A percentile compares a stretch with the other conserved stretches of the same genome.
These are phyloP conservation scores for Colletotrichum orchidophilum DNA, from an alignment of 2,329 filamentous ascomycete species.

Conservation along the genomic window DNA sequence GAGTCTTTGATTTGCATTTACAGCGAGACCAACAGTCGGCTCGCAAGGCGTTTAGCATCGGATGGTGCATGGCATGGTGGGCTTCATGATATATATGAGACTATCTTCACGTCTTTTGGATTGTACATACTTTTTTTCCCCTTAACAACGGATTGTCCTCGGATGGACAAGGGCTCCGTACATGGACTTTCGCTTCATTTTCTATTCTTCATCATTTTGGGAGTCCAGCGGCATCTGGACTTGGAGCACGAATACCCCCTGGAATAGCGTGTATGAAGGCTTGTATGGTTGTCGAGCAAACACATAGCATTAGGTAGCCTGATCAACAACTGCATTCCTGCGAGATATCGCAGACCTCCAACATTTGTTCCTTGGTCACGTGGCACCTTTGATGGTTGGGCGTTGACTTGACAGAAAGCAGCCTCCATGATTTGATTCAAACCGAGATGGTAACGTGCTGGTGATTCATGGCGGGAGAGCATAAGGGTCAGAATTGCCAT, in stretches of 20 bases:
- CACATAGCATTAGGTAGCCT: constrained; percentile 34
- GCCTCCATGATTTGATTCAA: too few species aligned
- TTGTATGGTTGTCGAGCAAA: constrained; percentile 32
- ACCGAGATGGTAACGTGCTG: too few species aligned
- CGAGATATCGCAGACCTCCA: constrained; percentile 32
- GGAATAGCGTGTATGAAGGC: constrained; percentile 34
- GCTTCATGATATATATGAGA: constrained; percentile 38
- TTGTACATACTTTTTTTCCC: constrained; percentile 35
- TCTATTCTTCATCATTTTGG: neutral
- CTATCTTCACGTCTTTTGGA: constrained; percentile 31
- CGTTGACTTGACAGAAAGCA: too few species aligned
- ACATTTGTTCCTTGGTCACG: neutral
- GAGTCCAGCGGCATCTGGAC: constrained; percentile 28
- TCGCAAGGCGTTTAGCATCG: constrained; percentile 32
- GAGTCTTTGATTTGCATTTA: constrained; percentile 19
- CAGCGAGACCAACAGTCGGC: constrained; percentile 9
- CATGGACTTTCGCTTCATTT: constrained; percentile 29
- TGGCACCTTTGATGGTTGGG: neutral
- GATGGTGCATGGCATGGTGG: constrained; percentile 33
- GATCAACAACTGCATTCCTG: constrained; percentile 34
- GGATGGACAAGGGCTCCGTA: constrained; percentile 18
- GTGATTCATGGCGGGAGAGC: too few species aligned
- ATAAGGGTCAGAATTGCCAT: too few species aligned
- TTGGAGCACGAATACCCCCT: constrained; percentile 33
- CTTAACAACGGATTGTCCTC: constrained; percentile 2